phyloP scores from a whole-genome alignment of 148 eudicot species.

The Spergularia bocconei region DNA sequence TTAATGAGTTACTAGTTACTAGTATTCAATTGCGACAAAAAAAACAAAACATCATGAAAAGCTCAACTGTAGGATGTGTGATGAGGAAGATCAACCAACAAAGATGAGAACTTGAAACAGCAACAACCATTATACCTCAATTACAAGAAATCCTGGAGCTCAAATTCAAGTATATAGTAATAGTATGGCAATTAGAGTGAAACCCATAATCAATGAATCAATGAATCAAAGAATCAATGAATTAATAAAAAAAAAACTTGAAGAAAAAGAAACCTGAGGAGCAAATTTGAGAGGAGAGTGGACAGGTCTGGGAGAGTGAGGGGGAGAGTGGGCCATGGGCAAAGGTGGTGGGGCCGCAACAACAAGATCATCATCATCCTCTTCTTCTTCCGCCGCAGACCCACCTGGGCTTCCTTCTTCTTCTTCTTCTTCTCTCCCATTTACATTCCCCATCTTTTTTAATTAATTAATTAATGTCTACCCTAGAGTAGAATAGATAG shows the following conservation, averaged over 20 bases:
- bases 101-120: too few species aligned
- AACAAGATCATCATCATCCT: slow-evolving; percentile 17
- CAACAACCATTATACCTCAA: too few species aligned
- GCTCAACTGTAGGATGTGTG: too few species aligned
- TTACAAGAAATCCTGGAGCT: too few species aligned
- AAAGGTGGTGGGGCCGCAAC: slow-evolving; percentile 23
- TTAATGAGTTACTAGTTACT: too few species aligned
- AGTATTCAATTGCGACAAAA: too few species aligned
- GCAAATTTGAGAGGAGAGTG: slow-evolving; percentile 76
- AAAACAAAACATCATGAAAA: too few species aligned
- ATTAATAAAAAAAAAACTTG: not conserved
- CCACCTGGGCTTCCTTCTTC: slow-evolving; percentile 35
- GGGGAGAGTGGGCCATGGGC: slow-evolving; percentile 65
- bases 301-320: slow-evolving; percentile 60
- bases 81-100: too few species aligned
- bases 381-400: slow-evolving; percentile 23
- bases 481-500: not conserved
- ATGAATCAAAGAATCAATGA: too few species aligned
- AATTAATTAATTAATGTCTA: not conserved
- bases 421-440: slow-evolving; percentile 54
- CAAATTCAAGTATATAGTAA: too few species aligned
- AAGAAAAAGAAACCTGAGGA: slow-evolving; percentile 53
- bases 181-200: too few species aligned
- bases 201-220: too few species aligned
- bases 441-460: slow-evolving; percentile 65